phyloP scores from a whole-genome alignment of 2,329 filamentous ascomycete genomes.

The Xylariaceae sp. region DNA sequence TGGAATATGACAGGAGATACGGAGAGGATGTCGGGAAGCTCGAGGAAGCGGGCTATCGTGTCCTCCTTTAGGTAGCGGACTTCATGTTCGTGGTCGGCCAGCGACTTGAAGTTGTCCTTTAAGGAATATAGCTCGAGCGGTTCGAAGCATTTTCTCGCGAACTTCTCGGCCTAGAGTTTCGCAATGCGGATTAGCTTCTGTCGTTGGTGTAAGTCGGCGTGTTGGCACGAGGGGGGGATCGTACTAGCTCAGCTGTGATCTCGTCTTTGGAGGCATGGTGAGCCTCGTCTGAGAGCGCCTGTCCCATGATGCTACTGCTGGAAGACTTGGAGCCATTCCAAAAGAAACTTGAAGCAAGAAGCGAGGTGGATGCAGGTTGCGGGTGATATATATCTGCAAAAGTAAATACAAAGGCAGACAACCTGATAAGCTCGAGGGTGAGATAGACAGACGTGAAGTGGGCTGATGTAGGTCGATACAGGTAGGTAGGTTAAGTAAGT shows the following conservation, averaged over 20 bases:
- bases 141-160: slow-evolving; percentile 67
- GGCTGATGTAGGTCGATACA: not conserved
- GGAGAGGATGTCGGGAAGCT: slow-evolving; percentile 65
- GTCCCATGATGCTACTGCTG: slow-evolving; percentile 41
- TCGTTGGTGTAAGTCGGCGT: not conserved
- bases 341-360: no score
- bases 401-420: no score
- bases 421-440: no score
- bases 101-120: slow-evolving; percentile 66
- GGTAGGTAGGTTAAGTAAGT: no score
- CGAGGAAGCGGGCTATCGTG: slow-evolving; percentile 66
- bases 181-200: slow-evolving; percentile 2
- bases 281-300: slow-evolving; percentile 44
- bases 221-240: slow-evolving; percentile 15
- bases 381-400: no score
- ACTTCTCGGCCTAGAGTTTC: slow-evolving; percentile 49
- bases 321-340: slow-evolving; percentile 21
- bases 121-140: slow-evolving; percentile 69
- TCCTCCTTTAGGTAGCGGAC: slow-evolving; percentile 66
- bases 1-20: slow-evolving; percentile 67
- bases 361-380: no score
- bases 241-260: slow-evolving; percentile 47
- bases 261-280: slow-evolving; percentile 45
- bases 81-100: slow-evolving; percentile 60
- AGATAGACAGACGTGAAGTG: no score